phyloP scores from a whole-genome alignment of 2,329 filamentous ascomycete genomes.

The Colletotrichum simmondsii region DNA sequence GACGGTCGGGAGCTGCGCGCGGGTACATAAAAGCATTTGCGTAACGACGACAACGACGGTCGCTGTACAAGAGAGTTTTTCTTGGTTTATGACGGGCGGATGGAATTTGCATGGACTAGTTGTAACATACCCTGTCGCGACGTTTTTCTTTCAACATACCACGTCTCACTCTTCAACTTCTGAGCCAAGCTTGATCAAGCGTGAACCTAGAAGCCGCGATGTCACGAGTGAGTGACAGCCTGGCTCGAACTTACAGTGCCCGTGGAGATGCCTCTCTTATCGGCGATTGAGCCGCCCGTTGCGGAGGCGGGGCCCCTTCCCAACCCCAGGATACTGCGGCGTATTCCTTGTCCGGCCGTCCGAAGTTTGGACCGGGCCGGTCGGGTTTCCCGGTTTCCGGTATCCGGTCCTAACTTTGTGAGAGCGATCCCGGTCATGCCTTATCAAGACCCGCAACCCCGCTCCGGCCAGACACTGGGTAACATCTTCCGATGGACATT shows the following conservation, averaged over 20 bases:
- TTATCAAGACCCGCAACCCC: constrained; percentile 32
- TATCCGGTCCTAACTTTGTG: constrained; percentile 21
- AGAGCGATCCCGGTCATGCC: constrained; percentile 23
- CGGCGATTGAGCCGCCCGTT: background rate
- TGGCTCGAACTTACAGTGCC: background rate
- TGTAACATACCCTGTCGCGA: constrained; percentile 35
- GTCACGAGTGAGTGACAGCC: background rate
- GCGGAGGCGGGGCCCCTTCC: background rate
- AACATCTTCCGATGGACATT: constrained; percentile 12
- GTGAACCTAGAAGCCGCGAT: background rate
- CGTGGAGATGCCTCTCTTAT: background rate
- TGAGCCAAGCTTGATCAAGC: background rate
- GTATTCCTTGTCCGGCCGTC: background rate
- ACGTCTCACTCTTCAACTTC: background rate
- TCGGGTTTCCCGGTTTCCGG: constrained; percentile 14
- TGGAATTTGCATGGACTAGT: constrained; percentile 28
- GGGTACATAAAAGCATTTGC: constrained; percentile 32
- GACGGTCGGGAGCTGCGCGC: background rate
- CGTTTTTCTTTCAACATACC: constrained; percentile 27
- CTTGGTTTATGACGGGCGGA: constrained; percentile 30
- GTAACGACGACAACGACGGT: constrained; percentile 15
- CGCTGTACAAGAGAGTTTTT: constrained; percentile 21
- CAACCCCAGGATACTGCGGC: background rate
- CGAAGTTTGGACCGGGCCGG: constrained; percentile 26
- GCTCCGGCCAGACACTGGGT: constrained; percentile 5